Evolutionary conservation across 2,329 filamentous ascomycete genomes (phyloP), one percentile per base, ranked within the genome.

Genomic region (Ophiostoma ips): DNA sequence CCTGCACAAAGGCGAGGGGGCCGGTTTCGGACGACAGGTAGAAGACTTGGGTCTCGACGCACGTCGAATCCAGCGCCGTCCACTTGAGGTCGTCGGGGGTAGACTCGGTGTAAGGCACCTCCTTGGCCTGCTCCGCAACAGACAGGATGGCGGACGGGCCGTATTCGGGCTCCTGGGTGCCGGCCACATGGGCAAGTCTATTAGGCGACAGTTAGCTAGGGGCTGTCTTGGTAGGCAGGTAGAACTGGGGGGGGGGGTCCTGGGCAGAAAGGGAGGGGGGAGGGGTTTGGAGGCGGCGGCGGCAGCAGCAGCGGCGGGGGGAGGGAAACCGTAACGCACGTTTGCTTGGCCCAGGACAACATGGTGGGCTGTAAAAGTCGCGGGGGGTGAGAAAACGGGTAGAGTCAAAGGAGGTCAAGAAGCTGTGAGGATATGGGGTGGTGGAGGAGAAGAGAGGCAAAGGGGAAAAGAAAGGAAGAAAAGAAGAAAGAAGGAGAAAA

Each of bases 161-260:
- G 66, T 98, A 95, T 68, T 94, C 85, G 63, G 90, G 90, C 75
- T 95, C 89, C 67, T 94, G 85, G 50, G 90, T 96, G 69, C 94
- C 89, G 63, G 89, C 88, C 64, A 95, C 88, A 67, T 89, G 75
- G 66, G 76, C 78, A 68, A 83, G 67, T 66, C 77, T 83, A 28
- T n/a, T 5, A 12, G 13, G 36, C 9, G 19, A 36, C n/a, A 46
- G n/a, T 28, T 34, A 24, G 13, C 48, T 8, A 28, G 24, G 21
- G 33, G 19, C 16, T 21, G 5, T 45, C 10, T n/a, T 7, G 16
- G 28, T 30, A 30, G 40, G 40, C 7, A 4, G 40, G 15, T 3
- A n/a, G n/a, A 34, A 13, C 2, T 3, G n/a, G 35, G 35, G 35
- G 35, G 35, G 35, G 35, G 35, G 5, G 9, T 31, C 31, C 31